Evolutionary conservation across 768 basidiomycete species (phyloP), one percentile per base, ranked within the genome.

Genomic region (Tricholomella constricta): DNA sequence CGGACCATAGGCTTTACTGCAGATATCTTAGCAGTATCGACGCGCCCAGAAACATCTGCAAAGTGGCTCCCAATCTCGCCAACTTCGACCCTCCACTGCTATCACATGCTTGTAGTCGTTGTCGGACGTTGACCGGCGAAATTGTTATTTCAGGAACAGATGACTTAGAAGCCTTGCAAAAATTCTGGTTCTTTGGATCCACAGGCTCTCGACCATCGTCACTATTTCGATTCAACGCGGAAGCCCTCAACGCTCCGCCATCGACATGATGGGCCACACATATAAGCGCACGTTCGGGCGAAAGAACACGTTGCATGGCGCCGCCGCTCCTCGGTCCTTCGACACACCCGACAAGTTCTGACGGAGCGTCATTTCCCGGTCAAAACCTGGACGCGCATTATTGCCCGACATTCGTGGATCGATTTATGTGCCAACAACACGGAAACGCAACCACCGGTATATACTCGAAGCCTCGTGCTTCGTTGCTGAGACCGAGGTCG

Each of bases 231-330:
- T 44, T 27, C 17, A 37, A 36, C 38, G 20, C 50, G 11, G 5
- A 50, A 46, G 11, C 25, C 34, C 12, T 12, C 49, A 17, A 12
- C 27, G 48, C 37, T 15, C 45, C 36, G 17, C 37, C 35, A 34
- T 47, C 20, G 37, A 42, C 41, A 14, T 35, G 27, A 43, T 27
- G 36, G 23, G 26, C 48, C 23, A 44, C 34, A 12, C 22, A 19
- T n/a, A 36, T 10, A 29, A 29, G 40, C 17, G 23, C 47, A 49
- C n/a, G 34, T 45, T 51, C 25, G 10, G 43, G 25, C 20, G 22
- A 27, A 11, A 45, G 35, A 52, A 48, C 48, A 44, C 45, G 38
- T 56, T 50, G 12, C 32, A 53, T 37, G 23, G 27, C 48, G 36
- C 47, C 42, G 25, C 32, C 47, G 8, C 55, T 35, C 46, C 29